A percentile compares a stretch with the other conserved stretches of the same genome.
phyloP scores from a whole-genome alignment of 768 basidiomycete species.

The Podaxis sp. region DNA sequence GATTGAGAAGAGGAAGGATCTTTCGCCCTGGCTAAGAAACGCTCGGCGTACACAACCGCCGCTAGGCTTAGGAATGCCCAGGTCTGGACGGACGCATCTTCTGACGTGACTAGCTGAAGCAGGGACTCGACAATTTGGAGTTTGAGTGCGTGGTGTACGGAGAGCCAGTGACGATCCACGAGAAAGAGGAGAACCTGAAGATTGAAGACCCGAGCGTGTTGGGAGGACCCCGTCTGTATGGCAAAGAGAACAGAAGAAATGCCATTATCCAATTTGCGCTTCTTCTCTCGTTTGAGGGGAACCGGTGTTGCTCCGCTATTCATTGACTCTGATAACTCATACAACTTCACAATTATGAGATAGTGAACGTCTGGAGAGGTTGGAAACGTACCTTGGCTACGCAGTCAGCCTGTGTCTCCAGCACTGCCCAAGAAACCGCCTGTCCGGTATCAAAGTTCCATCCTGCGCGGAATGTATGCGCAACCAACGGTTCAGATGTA shows the following conservation, averaged over 20 bases:
- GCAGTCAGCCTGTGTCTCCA: slow-evolving; percentile 82
- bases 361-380: not conserved
- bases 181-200: slow-evolving; percentile 86
- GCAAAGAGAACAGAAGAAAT: slow-evolving; percentile 53
- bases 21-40: slow-evolving; percentile 20
- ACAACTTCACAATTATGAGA: slow-evolving; percentile 45
- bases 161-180: slow-evolving; percentile 73
- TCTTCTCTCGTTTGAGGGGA: slow-evolving; percentile 41
- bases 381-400: slow-evolving; percentile 53
- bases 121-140: slow-evolving; percentile 55
- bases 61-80: slow-evolving; percentile 87
- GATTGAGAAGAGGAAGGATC: slow-evolving; percentile 7
- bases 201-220: slow-evolving; percentile 42
- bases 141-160: slow-evolving; percentile 59
- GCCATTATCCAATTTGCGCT: slow-evolving; percentile 57
- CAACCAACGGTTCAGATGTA: slow-evolving; percentile 48
- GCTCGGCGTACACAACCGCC: slow-evolving; percentile 60
- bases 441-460: slow-evolving; percentile 68
- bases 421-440: slow-evolving; percentile 74
- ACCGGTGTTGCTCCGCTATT: slow-evolving; percentile 28
- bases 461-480: slow-evolving; percentile 70
- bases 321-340: slow-evolving; percentile 59
- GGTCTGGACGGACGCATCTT: slow-evolving; percentile 68
- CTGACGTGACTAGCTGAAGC: slow-evolving; percentile 58
- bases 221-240: slow-evolving; percentile 36